Evolutionary conservation across 768 basidiomycete genomes (phyloP), one percentile per base, ranked within the genome.

Genomic region (Asterophora lycoperdoides): DNA sequence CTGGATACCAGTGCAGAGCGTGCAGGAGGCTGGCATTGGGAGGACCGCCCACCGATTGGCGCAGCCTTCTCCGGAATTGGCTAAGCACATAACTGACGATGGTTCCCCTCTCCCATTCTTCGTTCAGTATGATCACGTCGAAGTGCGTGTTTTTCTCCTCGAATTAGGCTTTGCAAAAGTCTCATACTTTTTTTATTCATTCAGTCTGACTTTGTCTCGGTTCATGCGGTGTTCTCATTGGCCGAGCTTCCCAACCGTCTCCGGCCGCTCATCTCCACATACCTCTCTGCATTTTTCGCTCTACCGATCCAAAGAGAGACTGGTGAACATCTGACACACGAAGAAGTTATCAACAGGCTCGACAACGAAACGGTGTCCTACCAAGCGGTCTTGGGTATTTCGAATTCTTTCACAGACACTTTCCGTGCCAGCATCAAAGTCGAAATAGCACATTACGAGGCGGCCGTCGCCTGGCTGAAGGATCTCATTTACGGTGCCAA

Each of bases 321-420:
- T 45, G 95, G 94, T 2, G 78, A 84, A 53, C 67, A 69, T 33
- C 69, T 98, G 38, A 72, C 77, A 8, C 89, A 93, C 54, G 96
- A 98, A 67, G 82, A 94, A 47, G 96, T 97, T 20, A 78, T 97
- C 52, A 86, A 94, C 65, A 80, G 81, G 53, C 80, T 99, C 1
- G 93, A 96, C 59, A 78, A 93, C 63, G 86, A 89, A 56, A 97
- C 96, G 0, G 91, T 98, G 19, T 81, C 80, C 2, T 96, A 97
- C 62, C 85, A 87, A 47, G 78, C 78, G 48, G 75, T 74, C 19
- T 73, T 90, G 7, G 91, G 91, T 11, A 61, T 83, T 53, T 72
- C 75, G 14, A 73, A 73, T 43, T 62, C 69, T n/a, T 93, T 94
- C 61, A 69, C 81, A 5, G 93, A 99, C 59, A 76, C 75, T 15